phyloP scores from a whole-genome alignment of 1,139 yeast species.

The Yamadazyma taylorii region DNA sequence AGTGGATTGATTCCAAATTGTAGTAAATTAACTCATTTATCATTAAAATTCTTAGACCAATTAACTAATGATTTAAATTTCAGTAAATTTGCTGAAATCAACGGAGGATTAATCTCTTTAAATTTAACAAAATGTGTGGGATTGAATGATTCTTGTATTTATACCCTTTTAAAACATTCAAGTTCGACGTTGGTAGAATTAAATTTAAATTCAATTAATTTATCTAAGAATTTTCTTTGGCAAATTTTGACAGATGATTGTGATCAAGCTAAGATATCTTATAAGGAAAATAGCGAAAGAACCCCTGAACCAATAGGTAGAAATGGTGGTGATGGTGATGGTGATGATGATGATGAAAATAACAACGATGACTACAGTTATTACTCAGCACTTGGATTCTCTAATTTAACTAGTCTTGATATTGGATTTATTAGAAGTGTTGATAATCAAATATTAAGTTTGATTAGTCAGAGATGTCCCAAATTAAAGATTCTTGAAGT shows the following conservation, averaged over 20 bases:
- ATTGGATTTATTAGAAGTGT: slow-evolving; percentile 74
- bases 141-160: slow-evolving; percentile 61
- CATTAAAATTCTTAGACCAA: slow-evolving; percentile 55
- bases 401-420: slow-evolving; percentile 64
- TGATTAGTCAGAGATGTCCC: slow-evolving; percentile 57
- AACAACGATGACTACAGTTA: slow-evolving; percentile 14
- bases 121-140: slow-evolving; percentile 65
- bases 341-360: slow-evolving; percentile 14
- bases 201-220: slow-evolving; percentile 66
- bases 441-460: slow-evolving; percentile 60
- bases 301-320: not conserved
- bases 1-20: slow-evolving; percentile 65
- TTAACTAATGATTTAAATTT: slow-evolving; percentile 69
- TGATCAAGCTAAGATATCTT: slow-evolving; percentile 22
- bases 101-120: slow-evolving; percentile 61
- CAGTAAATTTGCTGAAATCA: slow-evolving; percentile 28
- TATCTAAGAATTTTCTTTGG: slow-evolving; percentile 51
- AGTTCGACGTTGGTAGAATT: slow-evolving; percentile 64
- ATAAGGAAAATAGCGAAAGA: slow-evolving; percentile 23
- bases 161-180: slow-evolving; percentile 64
- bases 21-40: slow-evolving; percentile 50
- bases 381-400: slow-evolving; percentile 31
- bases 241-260: slow-evolving; percentile 39
- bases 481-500: slow-evolving; percentile 68
- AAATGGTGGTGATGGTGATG: not conserved